These are phyloP conservation scores for Boletus subcaerulescens DNA, from an alignment of 768 basidiomycete species.

Conservation along the genomic window DNA sequence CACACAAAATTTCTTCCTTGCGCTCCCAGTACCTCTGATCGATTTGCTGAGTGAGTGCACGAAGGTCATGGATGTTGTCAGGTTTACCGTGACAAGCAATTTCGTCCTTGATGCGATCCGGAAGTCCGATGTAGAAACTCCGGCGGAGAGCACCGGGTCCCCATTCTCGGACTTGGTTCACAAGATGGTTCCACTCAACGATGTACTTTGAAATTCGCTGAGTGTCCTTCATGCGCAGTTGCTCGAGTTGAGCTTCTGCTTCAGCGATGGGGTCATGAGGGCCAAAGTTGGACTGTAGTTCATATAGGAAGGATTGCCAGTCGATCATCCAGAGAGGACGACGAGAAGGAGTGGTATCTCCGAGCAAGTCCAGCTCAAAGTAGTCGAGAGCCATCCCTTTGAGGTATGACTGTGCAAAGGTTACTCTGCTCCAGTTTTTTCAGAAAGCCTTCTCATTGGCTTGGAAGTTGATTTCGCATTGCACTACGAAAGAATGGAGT, in stretches of 20 bases:
- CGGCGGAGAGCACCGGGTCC: too few relatives aligned
- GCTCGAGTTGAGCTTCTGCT: not conserved
- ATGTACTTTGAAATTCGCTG: too few relatives aligned
- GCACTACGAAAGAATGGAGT: too few relatives aligned
- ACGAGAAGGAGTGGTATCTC: fast-evolving
- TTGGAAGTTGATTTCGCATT: too few relatives aligned
- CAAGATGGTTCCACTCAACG: too few relatives aligned
- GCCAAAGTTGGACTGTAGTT: not conserved
- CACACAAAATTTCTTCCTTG: too few relatives aligned
- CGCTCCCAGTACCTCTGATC: too few relatives aligned
- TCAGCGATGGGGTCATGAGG: not conserved
- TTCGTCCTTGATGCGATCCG: not conserved
- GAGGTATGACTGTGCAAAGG: not conserved
- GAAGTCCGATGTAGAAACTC: not conserved
- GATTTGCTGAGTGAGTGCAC: too few relatives aligned
- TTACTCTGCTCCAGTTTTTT: not conserved
- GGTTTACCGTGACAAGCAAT: not conserved
- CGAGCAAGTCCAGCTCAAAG: not conserved
- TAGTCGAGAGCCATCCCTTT: not conserved
- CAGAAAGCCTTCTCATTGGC: too few relatives aligned
- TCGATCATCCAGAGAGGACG: not conserved
- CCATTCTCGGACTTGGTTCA: too few relatives aligned
- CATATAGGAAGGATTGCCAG: not conserved
- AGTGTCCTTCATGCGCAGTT: too few relatives aligned
- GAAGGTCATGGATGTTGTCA: not conserved